phyloP scores from a whole-genome alignment of 1,284 basidiomycete genomes.

The Coniophora puteana region DNA sequence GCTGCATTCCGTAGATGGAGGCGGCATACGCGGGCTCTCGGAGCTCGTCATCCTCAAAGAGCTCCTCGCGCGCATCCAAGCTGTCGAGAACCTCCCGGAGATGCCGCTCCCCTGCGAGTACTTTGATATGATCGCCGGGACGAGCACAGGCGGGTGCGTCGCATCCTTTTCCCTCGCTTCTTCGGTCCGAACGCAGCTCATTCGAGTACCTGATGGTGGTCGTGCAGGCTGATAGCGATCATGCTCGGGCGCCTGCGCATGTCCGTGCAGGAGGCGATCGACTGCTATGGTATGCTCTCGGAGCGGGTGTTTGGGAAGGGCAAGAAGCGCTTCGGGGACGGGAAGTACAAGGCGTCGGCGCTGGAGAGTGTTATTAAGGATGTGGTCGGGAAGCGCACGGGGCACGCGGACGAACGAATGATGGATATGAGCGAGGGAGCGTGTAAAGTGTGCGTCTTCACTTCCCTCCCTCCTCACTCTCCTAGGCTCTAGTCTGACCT shows the following conservation, averaged over 20 bases:
- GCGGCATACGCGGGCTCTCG: slow-evolving; percentile 2
- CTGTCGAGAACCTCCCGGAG: not conserved
- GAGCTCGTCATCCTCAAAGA: not conserved
- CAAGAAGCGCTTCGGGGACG: too few relatives aligned
- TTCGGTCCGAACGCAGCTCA: not conserved
- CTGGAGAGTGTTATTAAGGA: too few relatives aligned
- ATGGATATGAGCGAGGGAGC: too few relatives aligned
- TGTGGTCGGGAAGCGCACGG: not conserved
- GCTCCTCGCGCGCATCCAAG: not conserved
- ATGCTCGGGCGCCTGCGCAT: slow-evolving; percentile 17
- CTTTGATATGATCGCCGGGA: slow-evolving; percentile 14
- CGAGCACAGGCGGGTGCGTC: slow-evolving; percentile 13
- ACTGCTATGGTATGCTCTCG: slow-evolving; percentile 1
- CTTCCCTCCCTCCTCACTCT: too few relatives aligned
- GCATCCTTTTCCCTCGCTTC: not conserved
- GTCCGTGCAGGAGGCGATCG: slow-evolving; percentile 12
- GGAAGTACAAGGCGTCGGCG: too few relatives aligned
- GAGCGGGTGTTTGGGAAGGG: not conserved
- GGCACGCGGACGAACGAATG: not conserved
- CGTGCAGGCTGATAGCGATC: slow-evolving; percentile 10
- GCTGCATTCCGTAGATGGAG: too few relatives aligned
- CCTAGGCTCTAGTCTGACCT: too few relatives aligned
- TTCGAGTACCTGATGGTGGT: not conserved
- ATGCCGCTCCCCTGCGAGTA: slow-evolving; percentile 5
- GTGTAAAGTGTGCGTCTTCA: too few relatives aligned